Evolutionary conservation across 371 early-diverging fungal genomes (phyloP), one percentile per base, ranked within the genome.

Genomic region (Mucor lusitanicus): DNA sequence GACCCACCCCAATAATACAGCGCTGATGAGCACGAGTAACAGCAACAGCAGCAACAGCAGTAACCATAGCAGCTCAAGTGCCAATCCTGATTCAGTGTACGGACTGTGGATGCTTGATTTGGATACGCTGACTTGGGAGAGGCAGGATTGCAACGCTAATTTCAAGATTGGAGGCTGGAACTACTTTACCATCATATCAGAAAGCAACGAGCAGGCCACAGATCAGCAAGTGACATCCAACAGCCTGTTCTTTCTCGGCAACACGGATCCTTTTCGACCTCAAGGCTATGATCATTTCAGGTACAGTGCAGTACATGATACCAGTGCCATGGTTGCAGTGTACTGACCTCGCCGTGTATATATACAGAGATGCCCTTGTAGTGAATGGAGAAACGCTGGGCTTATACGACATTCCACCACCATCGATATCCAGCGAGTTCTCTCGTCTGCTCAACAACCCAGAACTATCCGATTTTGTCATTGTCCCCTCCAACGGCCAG

Each of bases 101-200:
- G 88, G 90, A 7, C 71, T 90, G 3, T 90, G 90, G 89, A 84
- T 85, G 73, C 76, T 90, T 68, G 87, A 87, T 61, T 67, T 90
- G 48, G 87, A 88, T 53, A 84, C 84, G 21, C 68, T 88, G 27
- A 81, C 80, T 67, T 90, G 90, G 90, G 70, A 81, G 30, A 78
- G 83, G 58, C 80, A 87, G 58, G 88, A 86, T 58, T 81, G 85
- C 42, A 83, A 83, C 55, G 73, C 75, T 3, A 79, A 77, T 55
- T 83, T 89, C 33, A 81, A 84, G 40, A 72, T 78, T 17, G 85
- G 85, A 23, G 85, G 85, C 1, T 90, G 90, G 90, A 86, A 90
- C 57, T 90, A 88, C 65, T 87, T 85, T 71, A 87, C 88, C 0
- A 68, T 86, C 15, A 67, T 85, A 27, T 69, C 70, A 44, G 79